Conservation (phyloP, 495 filamentous ascomycete genomes). For the Xylaria sp. region DNA sequence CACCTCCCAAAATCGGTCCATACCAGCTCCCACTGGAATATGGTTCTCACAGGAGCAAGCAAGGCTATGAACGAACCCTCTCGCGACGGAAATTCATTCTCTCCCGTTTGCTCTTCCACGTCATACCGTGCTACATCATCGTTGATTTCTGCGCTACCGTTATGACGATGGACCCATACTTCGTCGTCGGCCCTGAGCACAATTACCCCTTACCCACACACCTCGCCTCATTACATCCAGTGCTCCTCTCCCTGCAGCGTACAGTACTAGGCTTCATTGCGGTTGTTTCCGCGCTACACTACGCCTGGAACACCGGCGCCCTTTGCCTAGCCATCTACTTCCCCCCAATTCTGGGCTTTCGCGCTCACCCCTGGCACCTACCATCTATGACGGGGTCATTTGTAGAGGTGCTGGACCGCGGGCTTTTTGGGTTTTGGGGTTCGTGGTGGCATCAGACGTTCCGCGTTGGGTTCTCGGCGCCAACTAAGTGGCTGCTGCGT, state of each 20-base stretch:
- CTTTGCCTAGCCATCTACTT: constrained; percentile 59
- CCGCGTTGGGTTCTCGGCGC: constrained; percentile 70
- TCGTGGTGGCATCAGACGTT: constrained; percentile 92
- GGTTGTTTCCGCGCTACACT: constrained; percentile 61
- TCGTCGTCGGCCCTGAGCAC: constrained; percentile 57
- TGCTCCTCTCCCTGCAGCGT: constrained; percentile 56
- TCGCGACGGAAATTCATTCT: constrained; percentile 56
- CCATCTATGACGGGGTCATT: constrained; percentile 67
- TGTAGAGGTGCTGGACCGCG: constrained; percentile 63
- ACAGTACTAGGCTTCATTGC: constrained; percentile 55
- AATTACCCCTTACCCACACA: constrained; percentile 43
- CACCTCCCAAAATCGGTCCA: constrained; percentile 46
- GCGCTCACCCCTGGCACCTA: constrained; percentile 69
- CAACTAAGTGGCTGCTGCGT: constrained; percentile 57
- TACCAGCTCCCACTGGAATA: constrained; percentile 46
- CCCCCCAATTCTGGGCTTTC: constrained; percentile 45
- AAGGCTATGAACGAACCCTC: constrained; percentile 46
- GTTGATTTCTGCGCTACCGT: constrained; percentile 71
- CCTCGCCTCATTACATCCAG: constrained; percentile 49
- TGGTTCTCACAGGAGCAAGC: constrained; percentile 42
- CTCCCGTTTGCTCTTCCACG: constrained; percentile 48
- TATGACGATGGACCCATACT: constrained; percentile 80
- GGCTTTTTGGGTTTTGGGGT: constrained; percentile 79
- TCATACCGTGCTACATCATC: constrained; percentile 63
- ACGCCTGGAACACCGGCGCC: constrained; percentile 54